phyloP scores from a whole-genome alignment of 2,329 filamentous ascomycete species.

The Neoscytalidium dimidiatum region DNA sequence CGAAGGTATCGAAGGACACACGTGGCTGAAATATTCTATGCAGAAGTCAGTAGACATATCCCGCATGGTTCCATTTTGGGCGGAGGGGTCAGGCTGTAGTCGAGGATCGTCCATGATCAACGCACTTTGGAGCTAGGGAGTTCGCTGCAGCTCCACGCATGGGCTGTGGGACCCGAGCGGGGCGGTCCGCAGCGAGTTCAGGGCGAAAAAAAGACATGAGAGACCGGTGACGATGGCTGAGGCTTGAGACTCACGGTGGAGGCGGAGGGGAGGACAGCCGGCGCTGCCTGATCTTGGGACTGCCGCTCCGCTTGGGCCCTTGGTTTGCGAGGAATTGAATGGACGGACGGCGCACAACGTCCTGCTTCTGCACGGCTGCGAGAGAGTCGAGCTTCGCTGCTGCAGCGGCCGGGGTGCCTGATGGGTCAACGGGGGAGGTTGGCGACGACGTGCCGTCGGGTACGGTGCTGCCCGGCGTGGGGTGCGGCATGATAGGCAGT shows the following conservation, averaged over 20 bases:
- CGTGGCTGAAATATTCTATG: conserved; percentile 64
- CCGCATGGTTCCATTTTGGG: background rate
- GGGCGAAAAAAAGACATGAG: background rate
- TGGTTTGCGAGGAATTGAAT: conserved; percentile 41
- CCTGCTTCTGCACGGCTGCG: conserved; percentile 22
- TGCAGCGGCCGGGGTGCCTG: conserved; percentile 15
- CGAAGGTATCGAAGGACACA: conserved; percentile 76
- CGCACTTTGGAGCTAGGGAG: conserved; percentile 5
- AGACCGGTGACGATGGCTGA: conserved; percentile 8
- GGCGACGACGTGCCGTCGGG: conserved; percentile 20
- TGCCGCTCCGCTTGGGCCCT: conserved; percentile 24
- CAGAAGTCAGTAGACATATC: background rate
- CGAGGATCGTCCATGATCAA: background rate
- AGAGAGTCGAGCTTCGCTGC: conserved; percentile 31
- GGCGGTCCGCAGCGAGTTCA: background rate
- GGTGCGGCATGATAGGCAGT: conserved; percentile 20
- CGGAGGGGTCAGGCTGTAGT: background rate
- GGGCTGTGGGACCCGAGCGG: conserved; percentile 4
- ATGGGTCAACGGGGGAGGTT: conserved; percentile 21
- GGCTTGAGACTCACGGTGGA: conserved; percentile 40
- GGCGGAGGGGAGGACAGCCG: conserved; percentile 44
- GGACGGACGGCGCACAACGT: conserved; percentile 37
- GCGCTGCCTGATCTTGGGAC: conserved; percentile 26
- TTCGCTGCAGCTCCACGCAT: background rate
- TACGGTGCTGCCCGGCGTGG: conserved; percentile 18